A percentile compares a stretch with the other conserved stretches of the same genome.
Evolutionary conservation across 2,329 filamentous ascomycete species (phyloP).

Genomic region (Fusarium verticillioides): DNA sequence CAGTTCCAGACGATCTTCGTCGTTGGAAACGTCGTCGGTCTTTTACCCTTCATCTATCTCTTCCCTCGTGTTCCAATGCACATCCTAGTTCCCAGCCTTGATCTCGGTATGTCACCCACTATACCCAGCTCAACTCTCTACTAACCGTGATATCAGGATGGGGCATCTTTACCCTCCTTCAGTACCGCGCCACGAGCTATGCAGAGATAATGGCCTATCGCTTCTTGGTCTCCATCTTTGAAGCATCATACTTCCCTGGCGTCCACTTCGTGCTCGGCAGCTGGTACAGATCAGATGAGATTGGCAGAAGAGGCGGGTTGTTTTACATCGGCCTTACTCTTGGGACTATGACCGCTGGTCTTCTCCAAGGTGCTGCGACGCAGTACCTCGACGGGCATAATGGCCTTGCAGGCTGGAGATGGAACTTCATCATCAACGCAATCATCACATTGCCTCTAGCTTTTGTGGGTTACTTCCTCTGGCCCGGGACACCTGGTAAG

Average conservation of each 20-base stretch:
- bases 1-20: neutral
- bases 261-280: neutral
- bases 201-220: neutral
- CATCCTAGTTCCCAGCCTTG: neutral
- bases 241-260: neutral
- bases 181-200: neutral
- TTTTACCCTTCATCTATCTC: neutral
- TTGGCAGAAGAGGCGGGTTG: neutral
- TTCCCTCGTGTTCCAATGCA: neutral
- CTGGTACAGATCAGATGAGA: neutral
- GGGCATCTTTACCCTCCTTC: neutral
- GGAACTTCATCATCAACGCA: neutral
- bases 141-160: neutral
- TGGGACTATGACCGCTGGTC: neutral
- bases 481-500: neutral
- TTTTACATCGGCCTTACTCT: neutral
- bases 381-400: neutral
- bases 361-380: neutral
- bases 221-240: neutral
- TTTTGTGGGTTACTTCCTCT: neutral
- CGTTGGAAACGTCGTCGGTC: neutral
- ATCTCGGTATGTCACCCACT: neutral
- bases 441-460: neutral
- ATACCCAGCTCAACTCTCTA: fast-evolving
- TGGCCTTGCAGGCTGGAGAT: neutral